These are phyloP conservation scores for Penicillium sp. DNA, from an alignment of 2,329 filamentous ascomycete species.

Conservation along the genomic window DNA sequence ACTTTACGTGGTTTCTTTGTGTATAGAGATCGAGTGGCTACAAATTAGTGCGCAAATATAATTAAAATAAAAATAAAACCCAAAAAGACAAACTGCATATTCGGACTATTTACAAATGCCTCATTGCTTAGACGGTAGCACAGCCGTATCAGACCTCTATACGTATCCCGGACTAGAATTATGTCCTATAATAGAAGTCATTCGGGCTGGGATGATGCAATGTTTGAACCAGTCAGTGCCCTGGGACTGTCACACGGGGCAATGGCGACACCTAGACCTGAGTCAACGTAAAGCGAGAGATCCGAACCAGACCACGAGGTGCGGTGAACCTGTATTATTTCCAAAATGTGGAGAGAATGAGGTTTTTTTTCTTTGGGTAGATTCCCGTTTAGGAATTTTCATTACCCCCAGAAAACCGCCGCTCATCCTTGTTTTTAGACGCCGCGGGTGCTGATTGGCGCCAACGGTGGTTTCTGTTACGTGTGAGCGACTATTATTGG, in stretches of 20 bases:
- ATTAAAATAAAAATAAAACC: not conserved
- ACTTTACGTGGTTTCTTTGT: not conserved
- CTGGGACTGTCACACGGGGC: conserved; percentile 2
- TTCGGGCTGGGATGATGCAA: conserved; percentile 8
- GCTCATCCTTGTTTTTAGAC: conserved; percentile 13
- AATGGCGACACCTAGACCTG: conserved; percentile 5
- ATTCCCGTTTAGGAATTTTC: conserved; percentile 14
- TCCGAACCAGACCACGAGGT: conserved; percentile 14
- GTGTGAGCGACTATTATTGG: conserved; percentile 28
- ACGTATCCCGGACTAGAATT: not conserved
- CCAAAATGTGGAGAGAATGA: not conserved
- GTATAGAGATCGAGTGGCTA: not conserved
- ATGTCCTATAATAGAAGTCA: not conserved
- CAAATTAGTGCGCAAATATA: not conserved
- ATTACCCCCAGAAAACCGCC: conserved; percentile 23
- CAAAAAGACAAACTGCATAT: not conserved
- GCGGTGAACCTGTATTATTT: conserved; percentile 7
- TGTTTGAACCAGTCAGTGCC: conserved; percentile 2
- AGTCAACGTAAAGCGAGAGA: conserved; percentile 5
- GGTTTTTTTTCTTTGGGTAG: conserved; percentile 16
- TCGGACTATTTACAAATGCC: conserved; percentile 5
- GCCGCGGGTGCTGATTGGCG: conserved; percentile 29
- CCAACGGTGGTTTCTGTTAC: conserved; percentile 37
- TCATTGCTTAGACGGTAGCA: conserved; percentile 8
- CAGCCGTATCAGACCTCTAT: not conserved